Percentiles rank a stretch among this genome's conserved stretches.
Evolutionary conservation across 2,329 filamentous ascomycete species (phyloP).

Genomic region (Leptographium wingfieldii): DNA sequence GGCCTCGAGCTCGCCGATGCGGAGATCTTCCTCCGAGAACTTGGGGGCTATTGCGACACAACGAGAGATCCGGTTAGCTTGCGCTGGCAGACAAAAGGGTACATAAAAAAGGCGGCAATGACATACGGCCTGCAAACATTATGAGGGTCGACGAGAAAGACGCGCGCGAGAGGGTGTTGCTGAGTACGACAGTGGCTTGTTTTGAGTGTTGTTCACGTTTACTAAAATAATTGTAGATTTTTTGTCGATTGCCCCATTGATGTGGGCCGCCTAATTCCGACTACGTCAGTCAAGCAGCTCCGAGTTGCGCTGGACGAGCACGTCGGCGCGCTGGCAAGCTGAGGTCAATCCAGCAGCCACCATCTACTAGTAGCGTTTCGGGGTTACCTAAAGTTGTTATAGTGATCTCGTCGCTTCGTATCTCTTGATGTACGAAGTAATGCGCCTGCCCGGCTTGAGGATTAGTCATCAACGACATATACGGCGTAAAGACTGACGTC

Average conservation of each 20-base stretch:
- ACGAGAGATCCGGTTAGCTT: background rate
- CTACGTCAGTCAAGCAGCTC: too few species aligned
- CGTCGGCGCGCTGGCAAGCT: too few species aligned
- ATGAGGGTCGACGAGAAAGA: constrained; percentile 13
- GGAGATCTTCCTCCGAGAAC: constrained; percentile 57
- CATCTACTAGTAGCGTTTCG: too few species aligned
- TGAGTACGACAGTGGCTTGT: background rate
- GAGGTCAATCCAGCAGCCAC: too few species aligned
- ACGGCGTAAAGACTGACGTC: too few species aligned
- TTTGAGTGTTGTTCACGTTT: background rate
- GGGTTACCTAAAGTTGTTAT: too few species aligned
- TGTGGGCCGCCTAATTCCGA: background rate
- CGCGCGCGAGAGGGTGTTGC: background rate
- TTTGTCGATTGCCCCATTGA: background rate
- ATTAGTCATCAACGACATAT: too few species aligned
- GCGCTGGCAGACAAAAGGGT: background rate
- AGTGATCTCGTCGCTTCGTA: too few species aligned
- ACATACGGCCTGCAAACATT: constrained; percentile 54
- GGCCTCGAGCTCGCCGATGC: constrained; percentile 55
- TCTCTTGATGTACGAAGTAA: too few species aligned
- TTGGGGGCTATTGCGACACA: constrained; percentile 31
- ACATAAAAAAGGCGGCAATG: background rate
- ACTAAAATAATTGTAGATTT: background rate
- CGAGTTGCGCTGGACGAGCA: too few species aligned
- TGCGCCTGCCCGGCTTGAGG: too few species aligned